A percentile compares a stretch with the other conserved stretches of the same genome.
Evolutionary conservation across 2,329 filamentous ascomycete species (phyloP).

Genomic region (Xylariaceae sp.): DNA sequence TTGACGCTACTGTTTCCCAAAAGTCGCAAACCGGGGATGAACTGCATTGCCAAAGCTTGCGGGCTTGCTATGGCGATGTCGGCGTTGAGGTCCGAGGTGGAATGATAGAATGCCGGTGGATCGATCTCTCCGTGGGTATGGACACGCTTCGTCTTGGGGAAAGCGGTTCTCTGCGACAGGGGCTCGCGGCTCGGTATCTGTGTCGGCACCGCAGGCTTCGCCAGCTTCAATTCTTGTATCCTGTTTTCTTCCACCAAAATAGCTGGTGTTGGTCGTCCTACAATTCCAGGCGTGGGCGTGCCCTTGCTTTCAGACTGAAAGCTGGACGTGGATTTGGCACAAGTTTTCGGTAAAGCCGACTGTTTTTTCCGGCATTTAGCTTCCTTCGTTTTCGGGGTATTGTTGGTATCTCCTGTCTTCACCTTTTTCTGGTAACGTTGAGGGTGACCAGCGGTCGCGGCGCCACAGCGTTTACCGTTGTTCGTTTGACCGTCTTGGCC

Average conservation of each 20-base stretch:
- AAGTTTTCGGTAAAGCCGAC: no score
- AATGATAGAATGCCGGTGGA: constrained; percentile 2
- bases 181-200: constrained; percentile 1
- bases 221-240: neutral
- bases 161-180: neutral
- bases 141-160: neutral
- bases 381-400: neutral
- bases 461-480: neutral
- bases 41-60: neutral
- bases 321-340: neutral
- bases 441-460: neutral
- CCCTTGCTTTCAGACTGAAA: neutral
- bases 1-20: no score
- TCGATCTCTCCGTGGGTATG: constrained; percentile 1
- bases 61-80: neutral
- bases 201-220: neutral
- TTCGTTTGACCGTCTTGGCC: neutral
- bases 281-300: no score
- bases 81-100: neutral
- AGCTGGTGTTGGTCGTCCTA: neutral
- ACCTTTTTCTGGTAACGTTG: neutral
- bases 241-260: neutral
- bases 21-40: no score
- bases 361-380: neutral
- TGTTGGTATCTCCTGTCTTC: neutral